Evolutionary conservation across 192 early-diverging fungal genomes (phyloP).

Genomic region (Coemansia sp.): DNA sequence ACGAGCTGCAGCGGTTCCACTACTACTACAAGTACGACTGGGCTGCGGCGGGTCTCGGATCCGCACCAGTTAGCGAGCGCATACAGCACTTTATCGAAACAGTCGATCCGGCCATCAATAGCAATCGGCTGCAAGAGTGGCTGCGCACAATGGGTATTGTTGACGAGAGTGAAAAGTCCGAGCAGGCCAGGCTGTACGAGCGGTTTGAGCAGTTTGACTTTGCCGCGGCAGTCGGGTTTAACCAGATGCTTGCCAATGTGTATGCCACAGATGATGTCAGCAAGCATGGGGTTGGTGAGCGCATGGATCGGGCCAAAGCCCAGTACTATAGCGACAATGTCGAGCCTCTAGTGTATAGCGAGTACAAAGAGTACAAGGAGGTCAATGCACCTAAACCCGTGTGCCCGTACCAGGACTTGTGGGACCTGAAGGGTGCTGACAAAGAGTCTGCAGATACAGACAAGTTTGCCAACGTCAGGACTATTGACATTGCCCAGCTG

Average conservation of each 20-base stretch:
- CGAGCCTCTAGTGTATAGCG: conserved; percentile 22
- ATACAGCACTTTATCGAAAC: conserved; percentile 27
- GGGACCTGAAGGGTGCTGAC: conserved; percentile 18
- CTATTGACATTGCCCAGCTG: conserved; percentile 21
- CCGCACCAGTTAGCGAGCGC: conserved; percentile 13
- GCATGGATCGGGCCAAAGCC: conserved; percentile 44
- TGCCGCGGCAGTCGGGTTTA: conserved; percentile 37
- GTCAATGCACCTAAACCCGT: conserved; percentile 27
- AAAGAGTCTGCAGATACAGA: conserved; percentile 10
- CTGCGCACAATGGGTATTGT: conserved; percentile 37
- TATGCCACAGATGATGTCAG: conserved; percentile 12
- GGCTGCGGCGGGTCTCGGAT: conserved; percentile 5
- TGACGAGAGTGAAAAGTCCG: conserved; percentile 11
- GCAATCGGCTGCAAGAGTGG: conserved; percentile 32
- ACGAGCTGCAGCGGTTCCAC: conserved; percentile 52
- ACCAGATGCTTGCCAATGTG: conserved; percentile 26
- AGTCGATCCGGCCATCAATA: conserved; percentile 12
- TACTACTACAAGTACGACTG: conserved; percentile 38
- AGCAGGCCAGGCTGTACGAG: conserved; percentile 18
- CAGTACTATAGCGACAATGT: conserved; percentile 32
- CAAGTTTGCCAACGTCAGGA: conserved; percentile 21
- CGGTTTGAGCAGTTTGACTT: conserved; percentile 46
- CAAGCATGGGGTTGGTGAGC: conserved; percentile 30
- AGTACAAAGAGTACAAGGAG: conserved; percentile 23
- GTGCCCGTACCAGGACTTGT: conserved; percentile 52